Base-by-base conservation (phyloP, 164 flowering plant genomes). In the Santalum album region DNA sequence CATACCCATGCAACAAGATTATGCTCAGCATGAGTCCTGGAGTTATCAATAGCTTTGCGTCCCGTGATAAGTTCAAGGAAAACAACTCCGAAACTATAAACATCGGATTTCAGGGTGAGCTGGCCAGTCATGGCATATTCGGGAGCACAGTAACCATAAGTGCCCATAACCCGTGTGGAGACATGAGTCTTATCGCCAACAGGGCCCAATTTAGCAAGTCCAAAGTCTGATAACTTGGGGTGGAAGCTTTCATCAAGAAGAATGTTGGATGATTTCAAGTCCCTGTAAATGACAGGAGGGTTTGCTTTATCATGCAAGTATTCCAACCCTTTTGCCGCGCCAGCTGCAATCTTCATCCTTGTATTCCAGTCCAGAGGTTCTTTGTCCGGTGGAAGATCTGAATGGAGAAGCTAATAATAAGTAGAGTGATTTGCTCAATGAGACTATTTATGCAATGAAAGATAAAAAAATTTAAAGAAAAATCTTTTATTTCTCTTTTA, bases 121-220 rank as follows among this genome's bases (percentile, higher is more conserved):
- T 87, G 90, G 27, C 97, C 97, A n/a, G 95, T 90, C 92, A 84
- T 84, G 17, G 92, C 95, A 71, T 91, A 91, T 61, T 90, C 98
- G 16, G 98, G 98, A 58, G 98, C 98, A 74, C 96, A 90, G 55
- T 87, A 90, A 46, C 98, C 96, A 64, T 88, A 88, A 12, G 96
- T 91, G 20, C 98, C 98, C 98, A 91, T 91, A 53, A 91, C 98
- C 62, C 98, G 72, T 7, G 98, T 87, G 43, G 98, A 88, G 59
- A 91, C 98, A 71, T 91, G 98, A 54, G 96, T 88, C 64, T 91
- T 84, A 54, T 91, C 98, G 25, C 98, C 98, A 55, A 84, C 90
- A 49, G 98, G 98, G 24, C 98, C 98, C 46, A 91, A 73, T 57
- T 91, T 88, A 25, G 96, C 98, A 47, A 91, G 92, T 50, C 98